Conservation (phyloP, 1,284 basidiomycete species). For the Cutaneotrichosporon sp. region DNA sequence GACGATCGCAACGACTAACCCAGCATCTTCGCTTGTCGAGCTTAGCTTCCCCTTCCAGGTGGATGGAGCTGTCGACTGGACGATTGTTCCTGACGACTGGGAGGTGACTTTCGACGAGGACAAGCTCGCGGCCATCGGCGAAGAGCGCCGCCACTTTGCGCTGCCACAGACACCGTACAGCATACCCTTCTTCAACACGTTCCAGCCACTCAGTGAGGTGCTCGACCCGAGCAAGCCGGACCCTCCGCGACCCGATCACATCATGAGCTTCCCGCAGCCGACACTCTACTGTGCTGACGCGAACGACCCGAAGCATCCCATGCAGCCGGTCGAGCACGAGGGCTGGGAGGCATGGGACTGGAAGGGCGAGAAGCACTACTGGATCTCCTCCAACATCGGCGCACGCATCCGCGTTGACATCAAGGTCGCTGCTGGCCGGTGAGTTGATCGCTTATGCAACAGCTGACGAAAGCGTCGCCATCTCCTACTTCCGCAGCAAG, state of each 20-base stretch:
- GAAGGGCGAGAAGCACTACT: slow-evolving; percentile 53
- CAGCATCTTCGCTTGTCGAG: slow-evolving; percentile 38
- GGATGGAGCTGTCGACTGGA: slow-evolving; percentile 15
- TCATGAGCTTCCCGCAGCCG: slow-evolving; percentile 43
- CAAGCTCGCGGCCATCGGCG: slow-evolving; percentile 30
- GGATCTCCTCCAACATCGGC: slow-evolving; percentile 43
- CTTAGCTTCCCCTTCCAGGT: slow-evolving; percentile 22
- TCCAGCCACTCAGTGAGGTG: slow-evolving; percentile 45
- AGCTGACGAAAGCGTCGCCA: slow-evolving; percentile 41
- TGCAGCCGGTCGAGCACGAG: slow-evolving; percentile 40
- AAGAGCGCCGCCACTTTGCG: slow-evolving; percentile 43
- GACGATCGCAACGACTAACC: slow-evolving; percentile 39
- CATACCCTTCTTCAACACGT: slow-evolving; percentile 40
- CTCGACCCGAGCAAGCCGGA: slow-evolving; percentile 37
- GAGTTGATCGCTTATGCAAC: slow-evolving; percentile 16
- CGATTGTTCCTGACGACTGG: slow-evolving; percentile 39
- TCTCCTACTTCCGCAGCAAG: slow-evolving; percentile 52
- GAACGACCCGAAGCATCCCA: slow-evolving; percentile 46
- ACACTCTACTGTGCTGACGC: slow-evolving; percentile 52
- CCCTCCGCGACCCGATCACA: slow-evolving; percentile 31
- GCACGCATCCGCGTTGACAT: slow-evolving; percentile 50
- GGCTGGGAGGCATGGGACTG: slow-evolving; percentile 50
- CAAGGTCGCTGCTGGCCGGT: slow-evolving; percentile 47
- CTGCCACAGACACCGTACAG: slow-evolving; percentile 42
- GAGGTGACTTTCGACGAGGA: slow-evolving; percentile 39